A percentile compares a stretch with the other conserved stretches of the same genome.
Conservation (phyloP, 768 basidiomycete genomes). For the Lactarius sp. region DNA sequence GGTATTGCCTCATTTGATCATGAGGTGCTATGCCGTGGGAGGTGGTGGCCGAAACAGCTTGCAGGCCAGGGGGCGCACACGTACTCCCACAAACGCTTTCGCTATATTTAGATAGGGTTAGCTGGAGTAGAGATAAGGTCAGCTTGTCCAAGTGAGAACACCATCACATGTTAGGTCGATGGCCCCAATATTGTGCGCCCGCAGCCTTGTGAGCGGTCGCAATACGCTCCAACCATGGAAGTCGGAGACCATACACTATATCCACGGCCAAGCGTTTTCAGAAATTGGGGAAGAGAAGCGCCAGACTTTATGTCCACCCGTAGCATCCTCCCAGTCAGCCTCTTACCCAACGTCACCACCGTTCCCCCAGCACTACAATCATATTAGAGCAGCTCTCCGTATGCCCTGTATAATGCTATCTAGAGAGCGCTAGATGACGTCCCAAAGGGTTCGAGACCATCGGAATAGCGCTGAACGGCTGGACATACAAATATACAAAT, state of each 20-base stretch:
- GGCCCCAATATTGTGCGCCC: not conserved
- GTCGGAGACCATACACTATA: not conserved
- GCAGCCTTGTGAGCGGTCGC: not conserved
- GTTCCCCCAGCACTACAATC: not conserved
- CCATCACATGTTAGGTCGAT: constrained; percentile 9
- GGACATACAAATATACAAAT: not conserved
- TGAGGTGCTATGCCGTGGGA: not conserved
- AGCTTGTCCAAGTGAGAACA: not conserved
- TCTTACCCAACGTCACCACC: not conserved
- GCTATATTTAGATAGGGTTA: constrained; percentile 4
- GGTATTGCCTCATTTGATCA: not conserved
- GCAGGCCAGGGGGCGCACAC: not conserved
- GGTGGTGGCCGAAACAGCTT: not conserved
- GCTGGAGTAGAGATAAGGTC: not conserved
- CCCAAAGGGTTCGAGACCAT: constrained; percentile 1
- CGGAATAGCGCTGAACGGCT: not conserved
- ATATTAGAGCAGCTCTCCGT: not conserved
- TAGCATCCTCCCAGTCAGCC: not conserved
- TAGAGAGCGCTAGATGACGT: not conserved
- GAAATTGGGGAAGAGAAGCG: not conserved
- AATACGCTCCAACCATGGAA: not conserved
- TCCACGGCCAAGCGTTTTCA: not conserved
- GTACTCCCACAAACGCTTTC: not conserved
- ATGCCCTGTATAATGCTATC: not conserved
- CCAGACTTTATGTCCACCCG: not conserved